These are phyloP conservation scores for Peronospora belbahrii DNA, from an alignment of 352 stramenopile species.

Conservation along the genomic window DNA sequence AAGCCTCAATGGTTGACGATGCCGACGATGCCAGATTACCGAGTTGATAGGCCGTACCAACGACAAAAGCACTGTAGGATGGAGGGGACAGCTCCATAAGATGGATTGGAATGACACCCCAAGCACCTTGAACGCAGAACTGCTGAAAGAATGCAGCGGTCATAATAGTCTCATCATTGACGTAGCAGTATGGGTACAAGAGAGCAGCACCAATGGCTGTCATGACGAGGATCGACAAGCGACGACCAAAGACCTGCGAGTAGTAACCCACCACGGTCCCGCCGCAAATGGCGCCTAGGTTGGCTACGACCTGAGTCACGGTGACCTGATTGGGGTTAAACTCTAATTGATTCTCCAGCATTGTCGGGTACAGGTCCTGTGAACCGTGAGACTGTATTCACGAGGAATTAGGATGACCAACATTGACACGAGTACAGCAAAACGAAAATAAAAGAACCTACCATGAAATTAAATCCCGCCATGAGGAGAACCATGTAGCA, in stretches of 20 bases:
- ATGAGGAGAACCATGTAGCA: slow-evolving; percentile 43
- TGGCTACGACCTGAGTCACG: slow-evolving; percentile 39
- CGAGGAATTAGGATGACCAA: not conserved
- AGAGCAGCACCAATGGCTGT: slow-evolving; percentile 24
- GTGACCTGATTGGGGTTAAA: slow-evolving; percentile 42
- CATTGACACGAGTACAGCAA: not conserved
- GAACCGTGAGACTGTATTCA: slow-evolving; percentile 32
- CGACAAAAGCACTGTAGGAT: slow-evolving; percentile 40
- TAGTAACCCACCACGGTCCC: slow-evolving; percentile 48
- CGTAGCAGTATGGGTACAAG: slow-evolving; percentile 45
- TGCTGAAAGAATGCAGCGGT: slow-evolving; percentile 36
- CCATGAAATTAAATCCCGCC: slow-evolving; percentile 43
- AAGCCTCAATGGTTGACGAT: slow-evolving; percentile 43
- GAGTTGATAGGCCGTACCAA: slow-evolving; percentile 46
- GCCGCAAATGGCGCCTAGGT: slow-evolving; percentile 40
- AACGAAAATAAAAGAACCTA: slow-evolving; percentile 4
- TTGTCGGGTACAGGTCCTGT: slow-evolving; percentile 45
- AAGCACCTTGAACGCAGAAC: slow-evolving; percentile 41
- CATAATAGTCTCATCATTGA: slow-evolving; percentile 24
- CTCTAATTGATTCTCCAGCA: slow-evolving; percentile 39
- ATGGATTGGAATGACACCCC: slow-evolving; percentile 36
- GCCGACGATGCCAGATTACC: slow-evolving; percentile 48
- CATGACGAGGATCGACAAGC: slow-evolving; percentile 35
- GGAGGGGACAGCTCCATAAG: slow-evolving; percentile 50
- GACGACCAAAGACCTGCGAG: slow-evolving; percentile 43